phyloP scores from a whole-genome alignment of 441 rosid genomes.

The Adansonia madagascariensis region DNA sequence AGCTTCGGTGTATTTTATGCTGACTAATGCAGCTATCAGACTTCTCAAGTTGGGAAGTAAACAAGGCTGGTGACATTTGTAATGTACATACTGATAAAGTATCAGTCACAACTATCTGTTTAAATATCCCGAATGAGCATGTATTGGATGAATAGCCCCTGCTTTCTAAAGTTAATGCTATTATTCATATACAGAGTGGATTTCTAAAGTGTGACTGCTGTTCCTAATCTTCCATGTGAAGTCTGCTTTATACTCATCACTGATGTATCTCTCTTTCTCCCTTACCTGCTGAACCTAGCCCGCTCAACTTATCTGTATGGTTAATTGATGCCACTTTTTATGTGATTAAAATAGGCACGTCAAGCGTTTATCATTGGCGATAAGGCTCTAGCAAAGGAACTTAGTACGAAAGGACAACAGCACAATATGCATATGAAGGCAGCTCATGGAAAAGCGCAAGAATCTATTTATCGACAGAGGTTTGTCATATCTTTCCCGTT shows the following conservation, averaged over 20 bases:
- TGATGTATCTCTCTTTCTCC: background rate
- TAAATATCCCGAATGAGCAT: background rate
- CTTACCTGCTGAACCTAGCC: background rate
- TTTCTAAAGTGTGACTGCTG: background rate
- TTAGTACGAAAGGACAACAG: conserved; percentile 85
- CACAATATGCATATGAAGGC: conserved; percentile 94
- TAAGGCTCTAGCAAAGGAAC: conserved; percentile 88
- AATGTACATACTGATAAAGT: background rate
- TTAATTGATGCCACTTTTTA: background rate
- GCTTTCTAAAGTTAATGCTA: conserved; percentile 16
- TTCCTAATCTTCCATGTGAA: background rate
- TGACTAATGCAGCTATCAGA: background rate
- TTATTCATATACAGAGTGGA: background rate
- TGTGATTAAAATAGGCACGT: conserved; percentile 56
- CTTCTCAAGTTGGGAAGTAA: background rate
- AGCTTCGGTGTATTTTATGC: background rate
- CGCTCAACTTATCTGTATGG: background rate
- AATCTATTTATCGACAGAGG: conserved; percentile 90
- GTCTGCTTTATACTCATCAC: background rate
- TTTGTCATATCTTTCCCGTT: conserved; percentile 43
- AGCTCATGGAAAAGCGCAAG: conserved; percentile 94
- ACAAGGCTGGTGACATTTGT: background rate
- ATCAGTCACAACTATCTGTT: background rate
- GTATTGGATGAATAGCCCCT: background rate
- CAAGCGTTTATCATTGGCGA: conserved; percentile 88